phyloP scores from a whole-genome alignment of 768 basidiomycete genomes.

The Auriscalpium microsporum region DNA sequence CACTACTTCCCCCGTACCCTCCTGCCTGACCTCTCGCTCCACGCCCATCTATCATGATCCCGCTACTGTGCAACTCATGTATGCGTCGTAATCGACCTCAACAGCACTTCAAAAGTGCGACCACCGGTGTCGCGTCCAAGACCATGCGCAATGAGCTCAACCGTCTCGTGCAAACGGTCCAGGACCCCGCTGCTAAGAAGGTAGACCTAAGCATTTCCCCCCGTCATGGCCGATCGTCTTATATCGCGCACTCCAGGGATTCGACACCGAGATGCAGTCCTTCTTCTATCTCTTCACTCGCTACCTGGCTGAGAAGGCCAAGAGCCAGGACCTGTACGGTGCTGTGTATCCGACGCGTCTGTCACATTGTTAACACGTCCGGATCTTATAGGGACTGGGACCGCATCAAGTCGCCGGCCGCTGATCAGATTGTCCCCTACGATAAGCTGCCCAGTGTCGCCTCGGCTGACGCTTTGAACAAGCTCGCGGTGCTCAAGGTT shows the following conservation, averaged over 20 bases:
- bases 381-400: conserved; percentile 21
- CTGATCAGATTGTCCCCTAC: conserved; percentile 83
- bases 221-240: conserved; percentile 2
- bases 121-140: conserved; percentile 46
- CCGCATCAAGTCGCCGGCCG: conserved; percentile 72
- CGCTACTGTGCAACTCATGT: conserved; percentile 24
- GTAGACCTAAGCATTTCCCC: conserved; percentile 24
- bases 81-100: neutral
- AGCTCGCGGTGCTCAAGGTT: conserved; percentile 92
- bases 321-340: conserved; percentile 77
- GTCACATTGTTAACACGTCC: neutral
- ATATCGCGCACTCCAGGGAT: conserved; percentile 40
- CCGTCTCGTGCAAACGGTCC: conserved; percentile 52
- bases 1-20: neutral
- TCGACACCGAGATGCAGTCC: conserved; percentile 87
- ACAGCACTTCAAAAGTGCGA: conserved; percentile 26
- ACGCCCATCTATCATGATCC: neutral
- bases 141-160: conserved; percentile 63
- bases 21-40: neutral
- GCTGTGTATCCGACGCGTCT: neutral
- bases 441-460: conserved; percentile 51
- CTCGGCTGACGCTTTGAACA: conserved; percentile 67
- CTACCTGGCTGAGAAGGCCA: conserved; percentile 82
- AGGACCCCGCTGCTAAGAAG: conserved; percentile 50
- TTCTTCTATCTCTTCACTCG: conserved; percentile 93